Evolutionary conservation across 2,329 filamentous ascomycete genomes (phyloP).

Genomic region (Colletotrichum godetiae): DNA sequence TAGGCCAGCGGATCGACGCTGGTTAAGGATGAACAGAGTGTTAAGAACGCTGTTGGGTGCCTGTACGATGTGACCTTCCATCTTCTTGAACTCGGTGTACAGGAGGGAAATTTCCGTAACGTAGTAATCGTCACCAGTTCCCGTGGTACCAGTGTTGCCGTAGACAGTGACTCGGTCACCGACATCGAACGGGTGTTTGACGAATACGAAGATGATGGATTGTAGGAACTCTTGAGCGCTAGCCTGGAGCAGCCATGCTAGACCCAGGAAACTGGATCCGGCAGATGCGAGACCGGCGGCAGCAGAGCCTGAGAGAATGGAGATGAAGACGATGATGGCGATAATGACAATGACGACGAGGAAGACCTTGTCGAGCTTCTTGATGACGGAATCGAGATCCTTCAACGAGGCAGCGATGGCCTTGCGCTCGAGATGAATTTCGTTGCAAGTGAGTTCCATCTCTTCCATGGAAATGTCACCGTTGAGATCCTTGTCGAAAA

Average conservation of each 20-base stretch:
- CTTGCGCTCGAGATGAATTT: constrained; percentile 94
- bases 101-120: constrained; percentile 93
- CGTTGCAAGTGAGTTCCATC: constrained; percentile 90
- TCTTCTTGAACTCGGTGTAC: constrained; percentile 98
- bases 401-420: constrained; percentile 95
- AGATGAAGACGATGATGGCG: constrained; percentile 86
- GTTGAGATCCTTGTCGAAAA: constrained; percentile 97
- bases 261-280: constrained; percentile 85
- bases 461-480: constrained; percentile 97
- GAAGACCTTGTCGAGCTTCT: constrained; percentile 89
- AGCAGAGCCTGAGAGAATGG: constrained; percentile 90
- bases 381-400: constrained; percentile 92
- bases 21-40: constrained; percentile 93
- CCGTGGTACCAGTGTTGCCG: constrained; percentile 83
- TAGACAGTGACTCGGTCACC: constrained; percentile 94
- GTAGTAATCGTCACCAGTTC: constrained; percentile 92
- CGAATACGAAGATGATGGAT: constrained; percentile 93
- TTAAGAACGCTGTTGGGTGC: constrained; percentile 96
- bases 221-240: constrained; percentile 96
- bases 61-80: constrained; percentile 96
- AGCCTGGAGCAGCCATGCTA: constrained; percentile 92
- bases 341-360: constrained; percentile 87
- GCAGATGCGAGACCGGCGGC: constrained; percentile 90
- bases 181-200: constrained; percentile 97
- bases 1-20: constrained; percentile 87